Evolutionary conservation across 352 stramenopile genomes (phyloP).

Genomic region (Phytopythium helicoides): DNA sequence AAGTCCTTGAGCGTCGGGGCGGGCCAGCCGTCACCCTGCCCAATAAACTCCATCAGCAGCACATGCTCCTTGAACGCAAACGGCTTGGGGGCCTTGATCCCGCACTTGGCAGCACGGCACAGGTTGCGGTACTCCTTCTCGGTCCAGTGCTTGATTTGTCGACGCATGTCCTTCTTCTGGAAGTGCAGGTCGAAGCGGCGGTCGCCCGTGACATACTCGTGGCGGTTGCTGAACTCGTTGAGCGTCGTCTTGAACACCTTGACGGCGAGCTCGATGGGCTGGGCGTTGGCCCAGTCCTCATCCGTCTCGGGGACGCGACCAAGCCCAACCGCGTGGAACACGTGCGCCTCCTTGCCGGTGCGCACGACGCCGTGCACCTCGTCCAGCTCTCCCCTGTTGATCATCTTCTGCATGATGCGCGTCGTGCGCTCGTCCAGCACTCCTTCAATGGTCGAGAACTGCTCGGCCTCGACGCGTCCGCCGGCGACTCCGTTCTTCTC

Average conservation of each 20-base stretch:
- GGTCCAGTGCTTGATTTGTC: slow-evolving; percentile 72
- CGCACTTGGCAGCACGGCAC: slow-evolving; percentile 42
- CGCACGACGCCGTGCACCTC: slow-evolving; percentile 75
- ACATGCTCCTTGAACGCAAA: slow-evolving; percentile 63
- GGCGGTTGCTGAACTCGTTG: slow-evolving; percentile 78
- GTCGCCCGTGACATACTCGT: slow-evolving; percentile 83
- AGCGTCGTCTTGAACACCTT: slow-evolving; percentile 88
- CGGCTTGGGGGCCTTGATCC: slow-evolving; percentile 41
- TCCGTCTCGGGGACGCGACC: slow-evolving; percentile 22
- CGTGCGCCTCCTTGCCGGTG: slow-evolving; percentile 80
- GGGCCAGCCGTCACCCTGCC: slow-evolving; percentile 39
- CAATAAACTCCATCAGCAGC: slow-evolving; percentile 74
- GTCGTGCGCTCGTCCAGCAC: slow-evolving; percentile 79
- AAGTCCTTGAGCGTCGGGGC: slow-evolving; percentile 71
- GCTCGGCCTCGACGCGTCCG: slow-evolving; percentile 45
- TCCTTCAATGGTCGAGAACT: slow-evolving; percentile 60
- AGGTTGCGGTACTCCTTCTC: slow-evolving; percentile 76
- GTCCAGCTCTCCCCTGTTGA: slow-evolving; percentile 64
- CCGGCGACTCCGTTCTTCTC: slow-evolving; percentile 50
- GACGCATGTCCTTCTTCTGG: slow-evolving; percentile 64
- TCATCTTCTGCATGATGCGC: slow-evolving; percentile 70
- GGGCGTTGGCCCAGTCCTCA: slow-evolving; percentile 20
- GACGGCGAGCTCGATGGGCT: slow-evolving; percentile 39
- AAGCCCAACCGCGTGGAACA: slow-evolving; percentile 69
- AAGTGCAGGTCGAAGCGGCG: slow-evolving; percentile 72